These are phyloP conservation scores for Polysphondylium violaceum DNA, from an alignment of 78 protist species.

Conservation along the genomic window DNA sequence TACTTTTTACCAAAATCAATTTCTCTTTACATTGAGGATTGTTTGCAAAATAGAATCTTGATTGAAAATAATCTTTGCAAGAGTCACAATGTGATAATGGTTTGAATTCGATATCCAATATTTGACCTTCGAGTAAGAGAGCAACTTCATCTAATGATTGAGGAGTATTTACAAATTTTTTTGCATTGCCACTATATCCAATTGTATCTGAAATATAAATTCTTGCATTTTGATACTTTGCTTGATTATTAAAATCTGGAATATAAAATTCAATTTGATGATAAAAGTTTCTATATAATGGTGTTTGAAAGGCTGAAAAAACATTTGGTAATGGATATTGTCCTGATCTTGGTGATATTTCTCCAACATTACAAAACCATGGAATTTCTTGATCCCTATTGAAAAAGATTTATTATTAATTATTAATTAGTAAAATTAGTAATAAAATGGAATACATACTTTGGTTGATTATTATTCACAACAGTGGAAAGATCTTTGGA, in stretches of 20 bases:
- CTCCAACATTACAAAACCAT: slow-evolving; percentile 55
- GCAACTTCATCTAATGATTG: slow-evolving; percentile 50
- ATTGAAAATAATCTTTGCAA: slow-evolving; percentile 70
- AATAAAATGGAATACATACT: neutral
- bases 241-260: slow-evolving; percentile 35
- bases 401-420: neutral
- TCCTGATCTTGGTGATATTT: slow-evolving; percentile 29
- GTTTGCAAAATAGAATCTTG: slow-evolving; percentile 66
- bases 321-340: slow-evolving; percentile 53
- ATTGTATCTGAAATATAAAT: slow-evolving; percentile 48
- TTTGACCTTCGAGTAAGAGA: slow-evolving; percentile 43
- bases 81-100: slow-evolving; percentile 56
- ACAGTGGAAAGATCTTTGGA: no score
- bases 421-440: neutral
- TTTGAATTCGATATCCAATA: slow-evolving; percentile 58
- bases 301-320: slow-evolving; percentile 53
- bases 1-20: slow-evolving; percentile 40
- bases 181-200: slow-evolving; percentile 72
- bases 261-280: slow-evolving; percentile 68
- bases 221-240: slow-evolving; percentile 34
- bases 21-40: slow-evolving; percentile 67
- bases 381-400: slow-evolving; percentile 34
- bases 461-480: no score
- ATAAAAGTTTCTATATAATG: slow-evolving; percentile 71
- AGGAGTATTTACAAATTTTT: slow-evolving; percentile 58